Conservation (phyloP, 225 moss, liverwort and hornwort genomes). For the Lunularia cruciata region DNA sequence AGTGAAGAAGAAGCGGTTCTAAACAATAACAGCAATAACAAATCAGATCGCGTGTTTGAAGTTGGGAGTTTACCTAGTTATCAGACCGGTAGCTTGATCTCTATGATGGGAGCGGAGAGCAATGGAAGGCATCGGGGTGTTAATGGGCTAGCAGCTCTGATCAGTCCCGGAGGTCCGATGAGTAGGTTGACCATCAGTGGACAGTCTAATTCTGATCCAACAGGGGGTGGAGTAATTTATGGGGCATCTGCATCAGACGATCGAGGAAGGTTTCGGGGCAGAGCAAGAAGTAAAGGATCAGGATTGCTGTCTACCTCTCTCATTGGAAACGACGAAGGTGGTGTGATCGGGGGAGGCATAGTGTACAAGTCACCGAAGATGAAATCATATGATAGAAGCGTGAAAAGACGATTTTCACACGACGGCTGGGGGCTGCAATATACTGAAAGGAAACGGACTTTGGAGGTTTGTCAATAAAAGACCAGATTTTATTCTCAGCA, state of each 20-base stretch:
- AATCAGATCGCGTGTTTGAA: slow-evolving; percentile 16
- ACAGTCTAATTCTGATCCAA: slow-evolving; percentile 24
- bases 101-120: slow-evolving; percentile 31
- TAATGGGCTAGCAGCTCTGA: slow-evolving; percentile 36
- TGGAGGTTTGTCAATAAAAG: slow-evolving; percentile 54
- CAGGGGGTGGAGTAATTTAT: slow-evolving; percentile 67
- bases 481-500: too few species aligned
- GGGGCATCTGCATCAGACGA: slow-evolving; percentile 47
- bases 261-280: slow-evolving; percentile 43
- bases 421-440: slow-evolving; percentile 74
- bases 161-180: slow-evolving; percentile 29
- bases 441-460: slow-evolving; percentile 59
- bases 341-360: slow-evolving; percentile 47
- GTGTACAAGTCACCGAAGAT: slow-evolving; percentile 56
- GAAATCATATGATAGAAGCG: slow-evolving; percentile 56
- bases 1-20: slow-evolving; percentile 42
- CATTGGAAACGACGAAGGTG: slow-evolving; percentile 50
- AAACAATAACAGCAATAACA: not conserved
- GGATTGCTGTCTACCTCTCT: slow-evolving; percentile 39
- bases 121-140: slow-evolving; percentile 33
- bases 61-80: slow-evolving; percentile 44
- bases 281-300: slow-evolving; percentile 44
- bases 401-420: slow-evolving; percentile 66
- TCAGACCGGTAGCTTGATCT: slow-evolving; percentile 37
- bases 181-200: slow-evolving; percentile 29